Percentiles rank a stretch among this genome's conserved stretches.
Evolutionary conservation across 805 yeast species (phyloP).

Genomic region (Lachancea cidri): DNA sequence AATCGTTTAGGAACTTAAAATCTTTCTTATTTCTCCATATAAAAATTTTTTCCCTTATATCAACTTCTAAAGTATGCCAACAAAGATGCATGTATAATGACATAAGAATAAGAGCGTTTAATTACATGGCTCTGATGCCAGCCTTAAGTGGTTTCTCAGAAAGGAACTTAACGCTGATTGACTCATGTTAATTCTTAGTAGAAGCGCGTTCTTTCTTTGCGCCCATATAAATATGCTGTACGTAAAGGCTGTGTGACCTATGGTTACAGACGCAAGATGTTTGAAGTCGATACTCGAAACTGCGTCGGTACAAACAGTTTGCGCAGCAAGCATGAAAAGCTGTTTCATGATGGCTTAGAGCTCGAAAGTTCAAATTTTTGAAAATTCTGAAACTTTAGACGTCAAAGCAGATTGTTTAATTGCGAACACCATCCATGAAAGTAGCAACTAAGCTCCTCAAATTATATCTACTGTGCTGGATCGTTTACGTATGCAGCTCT

Average conservation of each 20-base stretch:
- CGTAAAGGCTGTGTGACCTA: neutral
- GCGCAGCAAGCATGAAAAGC: neutral
- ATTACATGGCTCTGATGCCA: too few relatives aligned
- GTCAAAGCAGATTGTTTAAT: too few relatives aligned
- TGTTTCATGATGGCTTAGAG: too few relatives aligned
- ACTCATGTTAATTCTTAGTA: too few relatives aligned
- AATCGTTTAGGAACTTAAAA: neutral
- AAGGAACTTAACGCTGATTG: too few relatives aligned
- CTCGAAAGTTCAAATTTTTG: too few relatives aligned
- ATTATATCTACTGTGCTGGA: slow-evolving; percentile 10
- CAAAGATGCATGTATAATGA: neutral
- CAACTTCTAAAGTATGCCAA: neutral
- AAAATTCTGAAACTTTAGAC: too few relatives aligned
- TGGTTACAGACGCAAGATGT: neutral
- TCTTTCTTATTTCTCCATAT: neutral
- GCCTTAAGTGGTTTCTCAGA: too few relatives aligned
- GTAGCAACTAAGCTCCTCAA: slow-evolving; percentile 9
- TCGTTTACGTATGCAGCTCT: slow-evolving; percentile 6
- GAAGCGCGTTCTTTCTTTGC: too few relatives aligned
- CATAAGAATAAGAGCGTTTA: too few relatives aligned
- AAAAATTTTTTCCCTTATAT: neutral
- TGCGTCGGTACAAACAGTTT: neutral
- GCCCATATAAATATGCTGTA: too few relatives aligned
- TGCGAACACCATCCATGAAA: too few relatives aligned
- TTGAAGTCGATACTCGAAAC: neutral